phyloP scores from a whole-genome alignment of 371 early-diverging fungal genomes.

The Mortierella sp. region DNA sequence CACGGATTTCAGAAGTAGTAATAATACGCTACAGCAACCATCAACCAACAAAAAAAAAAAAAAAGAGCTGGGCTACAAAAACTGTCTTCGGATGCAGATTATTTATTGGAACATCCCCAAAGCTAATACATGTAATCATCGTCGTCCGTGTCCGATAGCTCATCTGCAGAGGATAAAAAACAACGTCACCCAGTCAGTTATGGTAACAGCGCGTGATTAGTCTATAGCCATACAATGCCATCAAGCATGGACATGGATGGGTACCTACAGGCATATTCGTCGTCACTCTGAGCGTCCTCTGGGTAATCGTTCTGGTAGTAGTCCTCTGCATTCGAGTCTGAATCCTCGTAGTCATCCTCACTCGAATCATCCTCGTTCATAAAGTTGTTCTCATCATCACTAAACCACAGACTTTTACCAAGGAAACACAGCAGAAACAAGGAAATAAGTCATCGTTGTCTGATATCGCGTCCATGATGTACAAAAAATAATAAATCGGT shows the following conservation, averaged over 20 bases:
- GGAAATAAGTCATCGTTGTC: background rate
- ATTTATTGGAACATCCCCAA: no score
- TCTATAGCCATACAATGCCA: background rate
- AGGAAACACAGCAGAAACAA: background rate
- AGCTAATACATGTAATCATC: background rate
- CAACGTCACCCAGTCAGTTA: background rate
- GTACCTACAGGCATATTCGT: conserved; percentile 35
- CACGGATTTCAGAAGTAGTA: no score
- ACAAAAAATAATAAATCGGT: no score
- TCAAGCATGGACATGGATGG: background rate
- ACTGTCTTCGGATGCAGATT: no score
- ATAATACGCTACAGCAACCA: no score
- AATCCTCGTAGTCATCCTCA: conserved; percentile 66
- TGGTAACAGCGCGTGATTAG: background rate
- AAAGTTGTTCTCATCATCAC: conserved; percentile 58
- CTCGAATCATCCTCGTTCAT: conserved; percentile 66
- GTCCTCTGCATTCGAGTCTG: conserved; percentile 76
- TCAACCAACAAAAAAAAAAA: no score
- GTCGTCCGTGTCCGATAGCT: background rate
- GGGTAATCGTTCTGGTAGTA: conserved; percentile 75
- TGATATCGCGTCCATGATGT: no score
- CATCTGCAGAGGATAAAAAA: background rate
- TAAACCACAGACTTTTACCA: conserved; percentile 61
- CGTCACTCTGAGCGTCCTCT: conserved; percentile 66
- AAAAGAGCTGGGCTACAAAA: no score